phyloP scores from a whole-genome alignment of 164 flowering plant genomes.

The Brasenia schreberi region DNA sequence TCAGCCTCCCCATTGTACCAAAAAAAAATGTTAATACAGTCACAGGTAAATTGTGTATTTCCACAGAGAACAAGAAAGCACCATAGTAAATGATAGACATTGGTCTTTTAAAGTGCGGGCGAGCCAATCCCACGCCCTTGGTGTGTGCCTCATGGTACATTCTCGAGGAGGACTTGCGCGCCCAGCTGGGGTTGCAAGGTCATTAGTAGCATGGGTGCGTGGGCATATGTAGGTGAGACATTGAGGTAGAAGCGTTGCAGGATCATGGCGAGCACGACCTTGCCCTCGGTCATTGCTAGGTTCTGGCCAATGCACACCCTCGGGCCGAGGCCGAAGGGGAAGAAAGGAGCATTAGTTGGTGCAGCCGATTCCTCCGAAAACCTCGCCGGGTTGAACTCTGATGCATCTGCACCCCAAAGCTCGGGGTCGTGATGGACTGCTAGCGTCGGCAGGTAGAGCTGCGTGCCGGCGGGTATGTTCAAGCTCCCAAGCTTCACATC shows the following conservation, averaged over 20 bases:
- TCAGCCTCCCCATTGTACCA: too few relatives aligned
- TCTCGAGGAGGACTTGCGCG: conserved; percentile 5
- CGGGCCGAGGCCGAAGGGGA: conserved; percentile 7
- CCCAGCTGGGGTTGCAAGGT: conserved; percentile 5
- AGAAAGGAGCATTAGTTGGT: conserved; percentile 1
- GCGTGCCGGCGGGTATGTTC: not conserved
- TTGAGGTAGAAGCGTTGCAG: conserved; percentile 1
- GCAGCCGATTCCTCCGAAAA: not conserved
- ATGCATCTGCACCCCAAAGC: conserved; percentile 5
- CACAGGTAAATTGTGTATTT: too few relatives aligned
- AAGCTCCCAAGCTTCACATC: conserved; percentile 4
- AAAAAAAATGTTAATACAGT: too few relatives aligned
- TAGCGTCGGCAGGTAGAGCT: not conserved
- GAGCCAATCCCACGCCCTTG: too few relatives aligned
- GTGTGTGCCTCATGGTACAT: not conserved
- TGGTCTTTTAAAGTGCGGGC: too few relatives aligned
- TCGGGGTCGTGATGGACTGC: conserved; percentile 1
- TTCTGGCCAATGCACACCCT: conserved; percentile 4
- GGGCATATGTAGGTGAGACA: conserved; percentile 2
- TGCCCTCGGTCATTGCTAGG: conserved; percentile 1
- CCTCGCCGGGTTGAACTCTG: conserved; percentile 4
- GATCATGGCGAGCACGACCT: conserved; percentile 3
- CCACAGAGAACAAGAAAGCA: too few relatives aligned
- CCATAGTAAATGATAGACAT: too few relatives aligned
- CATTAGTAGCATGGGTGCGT: conserved; percentile 4